Percentiles rank a stretch among this genome's conserved stretches.
phyloP scores from a whole-genome alignment of 345 rosid species.

The Pseudoturritis turrita region DNA sequence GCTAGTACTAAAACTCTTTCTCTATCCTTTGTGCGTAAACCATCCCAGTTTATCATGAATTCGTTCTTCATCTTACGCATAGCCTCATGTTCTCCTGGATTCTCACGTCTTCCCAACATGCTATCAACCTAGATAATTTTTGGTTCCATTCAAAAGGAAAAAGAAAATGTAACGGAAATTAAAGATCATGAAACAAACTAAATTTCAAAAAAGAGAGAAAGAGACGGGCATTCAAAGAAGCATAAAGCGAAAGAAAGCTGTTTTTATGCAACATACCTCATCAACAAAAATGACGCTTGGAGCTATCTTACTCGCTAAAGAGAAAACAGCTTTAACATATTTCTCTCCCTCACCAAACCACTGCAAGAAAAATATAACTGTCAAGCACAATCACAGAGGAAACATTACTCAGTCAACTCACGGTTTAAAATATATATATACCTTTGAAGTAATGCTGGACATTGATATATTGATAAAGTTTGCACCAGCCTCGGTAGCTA shows the following conservation, averaged over 20 bases:
- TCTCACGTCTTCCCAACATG: constrained; percentile 95
- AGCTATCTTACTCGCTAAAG: constrained; percentile 97
- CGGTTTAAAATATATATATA: constrained; percentile 18
- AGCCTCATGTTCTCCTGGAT: constrained; percentile 97
- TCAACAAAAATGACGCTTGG: constrained; percentile 95
- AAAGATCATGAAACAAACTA: not conserved
- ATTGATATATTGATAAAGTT: constrained; percentile 95
- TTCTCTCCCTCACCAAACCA: constrained; percentile 99
- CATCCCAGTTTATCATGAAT: constrained; percentile 99
- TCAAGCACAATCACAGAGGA: not conserved
- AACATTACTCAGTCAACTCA: not conserved
- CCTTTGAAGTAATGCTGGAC: constrained; percentile 99
- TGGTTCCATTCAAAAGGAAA: not conserved
- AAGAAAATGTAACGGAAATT: not conserved
- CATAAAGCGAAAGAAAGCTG: not conserved
- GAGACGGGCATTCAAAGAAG: not conserved
- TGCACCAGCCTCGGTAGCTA: constrained; percentile 98
- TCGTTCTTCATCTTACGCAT: constrained; percentile 99
- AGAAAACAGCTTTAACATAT: constrained; percentile 96
- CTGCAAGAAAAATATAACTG: constrained; percentile 42
- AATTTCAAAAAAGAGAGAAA: not conserved
- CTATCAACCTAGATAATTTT: constrained; percentile 72
- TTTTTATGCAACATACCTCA: constrained; percentile 55
- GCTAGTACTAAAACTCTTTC: constrained; percentile 91
- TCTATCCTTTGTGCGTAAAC: constrained; percentile 89